Conservation (phyloP, 1,139 yeast genomes). For the Geotrichum phurueaensis region DNA sequence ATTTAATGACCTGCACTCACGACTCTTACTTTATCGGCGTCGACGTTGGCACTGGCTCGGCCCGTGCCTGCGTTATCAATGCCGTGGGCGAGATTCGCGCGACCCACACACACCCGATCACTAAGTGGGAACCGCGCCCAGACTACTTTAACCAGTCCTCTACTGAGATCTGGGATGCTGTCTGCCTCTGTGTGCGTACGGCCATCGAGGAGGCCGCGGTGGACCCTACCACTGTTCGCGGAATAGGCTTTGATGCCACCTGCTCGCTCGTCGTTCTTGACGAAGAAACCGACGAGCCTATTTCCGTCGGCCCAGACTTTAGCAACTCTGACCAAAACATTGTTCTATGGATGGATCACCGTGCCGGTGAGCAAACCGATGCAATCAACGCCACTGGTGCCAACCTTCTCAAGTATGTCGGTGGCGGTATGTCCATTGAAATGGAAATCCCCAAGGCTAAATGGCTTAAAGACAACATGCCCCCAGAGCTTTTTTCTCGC, state of each 20-base stretch:
- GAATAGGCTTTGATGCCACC: slow-evolving; percentile 95
- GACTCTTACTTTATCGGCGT: slow-evolving; percentile 54
- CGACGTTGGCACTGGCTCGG: slow-evolving; percentile 98
- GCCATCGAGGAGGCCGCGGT: slow-evolving; percentile 40
- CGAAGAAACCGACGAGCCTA: slow-evolving; percentile 59
- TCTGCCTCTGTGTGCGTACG: slow-evolving; percentile 72
- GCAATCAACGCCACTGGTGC: slow-evolving; percentile 75
- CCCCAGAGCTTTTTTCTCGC: slow-evolving; percentile 53
- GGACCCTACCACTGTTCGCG: slow-evolving; percentile 47
- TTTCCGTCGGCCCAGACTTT: slow-evolving; percentile 91
- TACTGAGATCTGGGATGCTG: slow-evolving; percentile 86
- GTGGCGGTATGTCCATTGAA: slow-evolving; percentile 96
- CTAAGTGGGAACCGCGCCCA: slow-evolving; percentile 44
- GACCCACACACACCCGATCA: slow-evolving; percentile 70
- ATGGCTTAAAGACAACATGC: slow-evolving; percentile 88
- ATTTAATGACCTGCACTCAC: neutral
- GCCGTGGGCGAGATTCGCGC: slow-evolving; percentile 75
- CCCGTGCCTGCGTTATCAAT: slow-evolving; percentile 88
- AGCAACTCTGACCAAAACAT: slow-evolving; percentile 57
- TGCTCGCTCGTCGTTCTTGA: slow-evolving; percentile 83
- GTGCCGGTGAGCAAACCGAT: slow-evolving; percentile 80
- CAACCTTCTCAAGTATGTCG: slow-evolving; percentile 79
- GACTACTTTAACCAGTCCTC: slow-evolving; percentile 70
- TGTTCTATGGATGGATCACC: slow-evolving; percentile 96
- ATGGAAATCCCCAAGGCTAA: slow-evolving; percentile 97